Evolutionary conservation across 176 grass and related monocot species (phyloP), one percentile per base, ranked within the genome.

Genomic region (Guadua angustifolia): DNA sequence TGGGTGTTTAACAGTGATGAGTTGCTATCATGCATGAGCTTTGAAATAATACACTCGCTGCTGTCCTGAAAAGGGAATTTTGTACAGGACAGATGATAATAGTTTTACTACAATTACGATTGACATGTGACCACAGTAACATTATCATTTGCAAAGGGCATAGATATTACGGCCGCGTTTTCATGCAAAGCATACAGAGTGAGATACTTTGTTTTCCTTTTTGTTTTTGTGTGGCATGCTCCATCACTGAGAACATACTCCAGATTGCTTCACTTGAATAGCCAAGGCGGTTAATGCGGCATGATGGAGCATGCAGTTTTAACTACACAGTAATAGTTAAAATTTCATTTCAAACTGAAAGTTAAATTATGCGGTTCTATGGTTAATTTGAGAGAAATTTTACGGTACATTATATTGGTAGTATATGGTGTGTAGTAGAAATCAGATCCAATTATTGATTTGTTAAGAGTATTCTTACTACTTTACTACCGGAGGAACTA

Each of bases 211-310:
- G 22, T 13, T 5, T 25, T n/a, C n/a, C n/a, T n/a, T n/a, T n/a
- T n/a, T n/a, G n/a, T n/a, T n/a, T n/a, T n/a, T n/a, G n/a, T n/a
- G n/a, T n/a, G n/a, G n/a, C n/a, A n/a, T n/a, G n/a, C n/a, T n/a
- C n/a, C n/a, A n/a, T n/a, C n/a, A n/a, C n/a, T n/a, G n/a, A n/a
- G n/a, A 58, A 40, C 11, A 42, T 42, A 58, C 35, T 59, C 35
- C 7, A 77, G 6, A 76, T 77, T 77, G 21, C 36, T 77, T 43
- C 36, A 42, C 21, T 77, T 59, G 53, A 43, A 55, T 60, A 13
- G 33, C 56, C 53, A 8, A 55, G 50, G 16, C 18, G 52, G 52
- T 21, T 56, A 56, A 21, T 56, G 52, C 18, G 18, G 2, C 32
- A 63, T 63, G 56, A 18, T 26, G 22, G 14, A 61, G 13, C 75